Percentiles rank a stretch among this genome's conserved stretches.
phyloP scores from a whole-genome alignment of 768 basidiomycete species.

The Amyloporia xantha region DNA sequence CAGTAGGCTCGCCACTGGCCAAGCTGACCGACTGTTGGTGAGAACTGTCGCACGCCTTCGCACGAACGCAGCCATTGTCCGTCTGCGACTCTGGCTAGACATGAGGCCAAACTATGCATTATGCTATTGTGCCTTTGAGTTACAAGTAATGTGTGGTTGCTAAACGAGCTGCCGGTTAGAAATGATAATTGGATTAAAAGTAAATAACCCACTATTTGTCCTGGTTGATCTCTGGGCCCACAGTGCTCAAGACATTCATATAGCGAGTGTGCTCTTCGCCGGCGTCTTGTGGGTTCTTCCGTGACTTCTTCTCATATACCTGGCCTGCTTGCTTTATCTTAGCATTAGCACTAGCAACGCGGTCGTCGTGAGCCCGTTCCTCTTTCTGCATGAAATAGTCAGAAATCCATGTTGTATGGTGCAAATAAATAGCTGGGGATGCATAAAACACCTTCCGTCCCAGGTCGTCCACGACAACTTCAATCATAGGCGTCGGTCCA shows the following conservation, averaged over 20 bases:
- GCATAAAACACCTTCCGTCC: too few species aligned
- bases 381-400: slow-evolving; percentile 49
- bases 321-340: slow-evolving; percentile 78
- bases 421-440: too few species aligned
- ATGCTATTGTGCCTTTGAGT: slow-evolving; percentile 54
- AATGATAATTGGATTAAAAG: not conserved
- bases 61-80: slow-evolving; percentile 70
- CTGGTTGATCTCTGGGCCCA: slow-evolving; percentile 75
- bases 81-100: slow-evolving; percentile 66
- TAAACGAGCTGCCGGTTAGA: slow-evolving; percentile 25
- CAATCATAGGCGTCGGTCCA: too few species aligned
- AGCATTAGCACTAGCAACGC: slow-evolving; percentile 55
- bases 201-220: slow-evolving; percentile 60
- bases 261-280: slow-evolving; percentile 74
- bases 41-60: slow-evolving; percentile 62
- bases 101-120: slow-evolving; percentile 56
- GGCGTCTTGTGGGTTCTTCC: slow-evolving; percentile 61
- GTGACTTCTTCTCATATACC: slow-evolving; percentile 72
- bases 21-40: slow-evolving; percentile 61
- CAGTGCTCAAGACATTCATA: slow-evolving; percentile 59
- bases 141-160: slow-evolving; percentile 59
- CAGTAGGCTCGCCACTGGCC: slow-evolving; percentile 70
- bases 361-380: slow-evolving; percentile 71
- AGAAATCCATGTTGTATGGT: not conserved
- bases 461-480: too few species aligned